Evolutionary conservation across 148 eudicot species (phyloP).

Genomic region (Arctostaphylos glauca): DNA sequence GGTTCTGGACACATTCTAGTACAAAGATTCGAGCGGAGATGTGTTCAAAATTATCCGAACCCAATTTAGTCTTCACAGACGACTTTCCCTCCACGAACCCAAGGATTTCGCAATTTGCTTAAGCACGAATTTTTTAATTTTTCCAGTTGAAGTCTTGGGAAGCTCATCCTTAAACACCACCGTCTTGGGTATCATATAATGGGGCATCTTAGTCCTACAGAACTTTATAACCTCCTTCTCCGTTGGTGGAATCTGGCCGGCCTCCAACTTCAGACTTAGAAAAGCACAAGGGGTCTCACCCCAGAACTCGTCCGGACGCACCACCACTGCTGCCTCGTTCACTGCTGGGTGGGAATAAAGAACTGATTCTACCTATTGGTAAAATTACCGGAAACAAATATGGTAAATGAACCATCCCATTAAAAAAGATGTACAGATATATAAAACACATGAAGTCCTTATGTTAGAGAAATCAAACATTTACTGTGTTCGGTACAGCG

Average conservation of each 20-base stretch:
- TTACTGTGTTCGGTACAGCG: too few relatives aligned
- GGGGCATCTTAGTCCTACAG: conserved; percentile 23
- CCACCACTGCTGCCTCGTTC: conserved; percentile 50
- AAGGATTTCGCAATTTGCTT: conserved; percentile 19
- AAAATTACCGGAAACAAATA: too few relatives aligned
- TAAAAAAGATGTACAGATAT: too few relatives aligned
- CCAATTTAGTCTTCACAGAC: not conserved
- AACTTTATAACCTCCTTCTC: conserved; percentile 22
- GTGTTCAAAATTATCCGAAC: too few relatives aligned
- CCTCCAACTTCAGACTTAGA: conserved; percentile 19
- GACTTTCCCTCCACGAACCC: conserved; percentile 8
- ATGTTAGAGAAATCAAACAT: too few relatives aligned
- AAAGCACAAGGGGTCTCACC: conserved; percentile 54
- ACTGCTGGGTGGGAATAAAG: conserved; percentile 40
- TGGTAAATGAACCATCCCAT: too few relatives aligned
- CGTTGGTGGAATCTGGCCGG: not conserved
- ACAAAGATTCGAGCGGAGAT: too few relatives aligned
- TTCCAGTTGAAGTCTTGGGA: conserved; percentile 30
- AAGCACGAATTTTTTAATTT: conserved; percentile 23
- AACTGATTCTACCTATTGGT: conserved; percentile 31
- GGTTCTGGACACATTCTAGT: too few relatives aligned
- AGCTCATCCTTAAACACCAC: conserved; percentile 29
- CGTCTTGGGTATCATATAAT: conserved; percentile 32
- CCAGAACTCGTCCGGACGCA: conserved; percentile 46
- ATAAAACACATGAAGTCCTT: too few relatives aligned